These are phyloP conservation scores for Mycogone perniciosa DNA, from an alignment of 2,329 filamentous ascomycete species.

Conservation along the genomic window DNA sequence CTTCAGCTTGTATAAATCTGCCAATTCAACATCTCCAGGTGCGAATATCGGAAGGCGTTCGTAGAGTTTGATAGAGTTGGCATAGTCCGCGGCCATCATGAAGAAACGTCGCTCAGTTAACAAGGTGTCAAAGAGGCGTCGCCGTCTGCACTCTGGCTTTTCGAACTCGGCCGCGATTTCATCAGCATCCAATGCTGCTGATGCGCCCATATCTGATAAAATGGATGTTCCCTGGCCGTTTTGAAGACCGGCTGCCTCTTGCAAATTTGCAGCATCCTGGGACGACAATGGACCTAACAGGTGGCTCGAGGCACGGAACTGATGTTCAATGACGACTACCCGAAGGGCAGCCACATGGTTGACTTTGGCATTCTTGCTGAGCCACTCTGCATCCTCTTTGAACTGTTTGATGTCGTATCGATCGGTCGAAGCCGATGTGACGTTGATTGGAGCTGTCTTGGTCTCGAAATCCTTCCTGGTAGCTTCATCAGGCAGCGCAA, in stretches of 20 bases:
- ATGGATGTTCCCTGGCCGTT: constrained; percentile 54
- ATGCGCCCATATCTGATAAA: constrained; percentile 44
- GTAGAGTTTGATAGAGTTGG: constrained; percentile 43
- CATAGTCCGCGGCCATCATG: constrained; percentile 55
- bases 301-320: constrained; percentile 67
- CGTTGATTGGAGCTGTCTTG: constrained; percentile 80
- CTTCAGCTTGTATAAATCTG: constrained; percentile 26
- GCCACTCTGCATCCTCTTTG: constrained; percentile 79
- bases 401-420: constrained; percentile 70
- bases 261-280: constrained; percentile 70
- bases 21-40: constrained; percentile 21
- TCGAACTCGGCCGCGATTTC: constrained; percentile 55
- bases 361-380: constrained; percentile 70
- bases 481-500: constrained; percentile 53
- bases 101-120: constrained; percentile 65
- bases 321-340: constrained; percentile 75
- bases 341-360: constrained; percentile 79
- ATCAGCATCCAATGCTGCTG: constrained; percentile 44
- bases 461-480: constrained; percentile 71
- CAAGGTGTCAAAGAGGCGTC: constrained; percentile 65
- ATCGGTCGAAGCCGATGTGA: constrained; percentile 59
- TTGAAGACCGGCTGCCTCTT: constrained; percentile 63
- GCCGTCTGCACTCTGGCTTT: constrained; percentile 53
- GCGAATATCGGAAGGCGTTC: constrained; percentile 31
- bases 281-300: constrained; percentile 66